Conservation (phyloP, 2,329 filamentous ascomycete genomes). For the Ilyonectria mors-panacis region DNA sequence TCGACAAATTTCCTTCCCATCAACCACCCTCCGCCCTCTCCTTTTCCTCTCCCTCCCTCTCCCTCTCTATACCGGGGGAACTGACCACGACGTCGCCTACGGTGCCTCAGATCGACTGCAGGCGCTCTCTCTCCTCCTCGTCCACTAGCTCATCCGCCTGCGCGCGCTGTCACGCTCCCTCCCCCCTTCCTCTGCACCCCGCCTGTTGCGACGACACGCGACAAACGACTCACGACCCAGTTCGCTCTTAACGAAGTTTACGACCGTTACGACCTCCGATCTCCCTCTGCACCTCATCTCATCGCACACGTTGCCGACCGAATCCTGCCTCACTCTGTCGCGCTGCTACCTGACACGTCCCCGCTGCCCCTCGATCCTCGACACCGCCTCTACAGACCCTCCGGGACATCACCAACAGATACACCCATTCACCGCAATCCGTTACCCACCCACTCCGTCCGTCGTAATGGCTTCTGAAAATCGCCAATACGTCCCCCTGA, state of each 20-base stretch:
- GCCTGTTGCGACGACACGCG: conserved; percentile 38
- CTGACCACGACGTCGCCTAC: conserved; percentile 2
- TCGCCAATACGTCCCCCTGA: conserved; percentile 84
- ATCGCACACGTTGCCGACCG: conserved; percentile 14
- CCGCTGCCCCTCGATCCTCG: conserved; percentile 12
- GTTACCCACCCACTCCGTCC: conserved; percentile 19
- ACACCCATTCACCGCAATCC: conserved; percentile 11
- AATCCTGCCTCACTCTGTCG: conserved; percentile 20
- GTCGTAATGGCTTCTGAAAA: conserved; percentile 54
- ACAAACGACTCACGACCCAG: conserved; percentile 32
- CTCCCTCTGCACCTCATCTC: conserved; percentile 22
- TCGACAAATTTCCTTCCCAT: conserved; percentile 29
- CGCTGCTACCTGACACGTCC: conserved; percentile 8
- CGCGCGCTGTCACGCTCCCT: conserved; percentile 20
- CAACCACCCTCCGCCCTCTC: conserved; percentile 9
- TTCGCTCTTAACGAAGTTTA: conserved; percentile 46
- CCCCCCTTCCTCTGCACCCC: conserved; percentile 34
- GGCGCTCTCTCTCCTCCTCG: conserved; percentile 14
- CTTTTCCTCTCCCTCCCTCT: conserved; percentile 32
- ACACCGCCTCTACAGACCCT: conserved; percentile 24
- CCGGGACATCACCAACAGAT: neutral
- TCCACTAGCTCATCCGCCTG: neutral
- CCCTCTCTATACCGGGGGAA: conserved; percentile 29
- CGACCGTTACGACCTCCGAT: conserved; percentile 48
- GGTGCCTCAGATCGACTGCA: neutral